Percentiles rank a stretch among this genome's conserved stretches.
Conservation (phyloP, 352 stramenopile genomes). For the Globisporangium heterothallicum region DNA sequence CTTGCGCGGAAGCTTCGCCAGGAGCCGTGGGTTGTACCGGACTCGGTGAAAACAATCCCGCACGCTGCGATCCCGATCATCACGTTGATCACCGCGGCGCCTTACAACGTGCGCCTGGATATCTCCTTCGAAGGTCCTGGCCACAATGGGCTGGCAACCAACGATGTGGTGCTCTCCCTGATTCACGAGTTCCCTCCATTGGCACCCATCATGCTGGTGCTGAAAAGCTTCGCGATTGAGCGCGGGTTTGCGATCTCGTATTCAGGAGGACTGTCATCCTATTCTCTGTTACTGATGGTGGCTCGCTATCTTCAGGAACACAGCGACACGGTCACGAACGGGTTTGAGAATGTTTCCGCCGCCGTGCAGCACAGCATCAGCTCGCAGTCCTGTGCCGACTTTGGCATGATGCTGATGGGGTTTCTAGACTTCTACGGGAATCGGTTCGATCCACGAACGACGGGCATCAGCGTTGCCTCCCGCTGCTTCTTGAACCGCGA, state of each 20-base stretch:
- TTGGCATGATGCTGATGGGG: constrained; percentile 93
- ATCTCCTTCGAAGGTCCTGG: constrained; percentile 96
- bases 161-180: constrained; percentile 90
- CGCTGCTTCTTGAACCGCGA: constrained; percentile 81
- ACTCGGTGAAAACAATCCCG: constrained; percentile 97
- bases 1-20: constrained; percentile 92
- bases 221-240: constrained; percentile 94
- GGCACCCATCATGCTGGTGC: constrained; percentile 93
- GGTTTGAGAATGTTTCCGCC: constrained; percentile 55
- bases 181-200: constrained; percentile 93
- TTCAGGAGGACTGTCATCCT: constrained; percentile 95
- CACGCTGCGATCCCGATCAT: constrained; percentile 96
- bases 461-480: constrained; percentile 84
- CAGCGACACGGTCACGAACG: constrained; percentile 57
- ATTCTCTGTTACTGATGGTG: constrained; percentile 94
- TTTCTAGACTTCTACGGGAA: constrained; percentile 98
- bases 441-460: constrained; percentile 87
- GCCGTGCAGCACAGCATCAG: constrained; percentile 55
- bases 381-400: constrained; percentile 79
- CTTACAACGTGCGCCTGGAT: constrained; percentile 87
- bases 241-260: constrained; percentile 93
- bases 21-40: constrained; percentile 88
- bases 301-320: constrained; percentile 91
- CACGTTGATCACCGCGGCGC: constrained; percentile 84
- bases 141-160: constrained; percentile 94